phyloP scores from a whole-genome alignment of 768 basidiomycete species.

The Suillus alpinus region DNA sequence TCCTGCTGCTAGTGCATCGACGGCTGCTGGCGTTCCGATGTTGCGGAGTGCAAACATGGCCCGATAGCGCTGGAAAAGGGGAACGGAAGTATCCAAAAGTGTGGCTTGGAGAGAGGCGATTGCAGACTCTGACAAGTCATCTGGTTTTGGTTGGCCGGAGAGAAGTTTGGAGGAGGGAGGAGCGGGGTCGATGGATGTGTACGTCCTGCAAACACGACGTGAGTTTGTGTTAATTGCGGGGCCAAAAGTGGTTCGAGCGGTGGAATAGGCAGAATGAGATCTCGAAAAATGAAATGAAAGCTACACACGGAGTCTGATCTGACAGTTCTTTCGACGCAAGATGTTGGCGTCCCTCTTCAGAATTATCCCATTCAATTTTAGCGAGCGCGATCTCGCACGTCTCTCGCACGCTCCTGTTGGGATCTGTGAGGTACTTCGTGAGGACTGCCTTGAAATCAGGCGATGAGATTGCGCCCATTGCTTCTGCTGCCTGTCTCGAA shows the following conservation, averaged over 20 bases:
- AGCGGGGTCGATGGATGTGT: constrained; percentile 87
- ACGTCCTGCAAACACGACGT: constrained; percentile 43
- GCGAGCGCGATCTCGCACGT: constrained; percentile 97
- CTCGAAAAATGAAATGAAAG: not conserved
- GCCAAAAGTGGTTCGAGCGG: not conserved
- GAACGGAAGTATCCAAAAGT: constrained; percentile 61
- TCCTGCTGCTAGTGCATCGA: constrained; percentile 88
- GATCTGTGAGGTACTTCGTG: constrained; percentile 66
- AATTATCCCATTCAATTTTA: constrained; percentile 91
- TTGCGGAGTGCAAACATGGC: constrained; percentile 98
- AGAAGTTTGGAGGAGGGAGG: constrained; percentile 71
- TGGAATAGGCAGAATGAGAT: not conserved
- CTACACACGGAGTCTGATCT: constrained; percentile 38
- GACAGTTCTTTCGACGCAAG: constrained; percentile 28
- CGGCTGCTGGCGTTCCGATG: constrained; percentile 80
- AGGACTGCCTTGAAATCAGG: constrained; percentile 65
- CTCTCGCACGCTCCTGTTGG: constrained; percentile 77
- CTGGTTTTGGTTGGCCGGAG: constrained; percentile 48
- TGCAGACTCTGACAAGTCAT: constrained; percentile 44
- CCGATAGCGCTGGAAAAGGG: constrained; percentile 91
- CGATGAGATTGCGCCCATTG: constrained; percentile 90
- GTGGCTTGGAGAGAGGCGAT: constrained; percentile 56
- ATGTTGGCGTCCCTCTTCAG: constrained; percentile 63
- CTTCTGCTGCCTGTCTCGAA: constrained; percentile 84
- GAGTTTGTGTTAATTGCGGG: not conserved